Conservation (phyloP, 2,329 filamentous ascomycete species). For the Venturiaceae sp. region DNA sequence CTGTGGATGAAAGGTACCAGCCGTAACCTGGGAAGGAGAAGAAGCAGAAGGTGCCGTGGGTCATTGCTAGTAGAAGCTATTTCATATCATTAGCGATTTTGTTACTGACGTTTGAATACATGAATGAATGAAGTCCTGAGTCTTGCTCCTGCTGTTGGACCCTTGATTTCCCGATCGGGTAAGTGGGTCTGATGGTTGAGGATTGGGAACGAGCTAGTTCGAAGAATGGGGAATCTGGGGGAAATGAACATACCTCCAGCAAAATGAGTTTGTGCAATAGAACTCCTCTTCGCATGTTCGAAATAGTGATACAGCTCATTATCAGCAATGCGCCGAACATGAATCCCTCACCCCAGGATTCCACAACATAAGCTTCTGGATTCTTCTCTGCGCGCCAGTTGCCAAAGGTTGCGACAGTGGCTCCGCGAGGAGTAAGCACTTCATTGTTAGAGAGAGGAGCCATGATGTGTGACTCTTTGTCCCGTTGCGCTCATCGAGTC, state of each 20-base stretch:
- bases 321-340: conserved; percentile 21
- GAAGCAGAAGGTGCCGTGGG: conserved; percentile 47
- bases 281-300: conserved; percentile 38
- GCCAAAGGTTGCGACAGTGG: neutral
- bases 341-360: conserved; percentile 6
- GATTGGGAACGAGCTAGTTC: neutral
- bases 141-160: no score
- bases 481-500: neutral
- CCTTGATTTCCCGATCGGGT: neutral
- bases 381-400: conserved; percentile 3
- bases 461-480: neutral
- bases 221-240: neutral
- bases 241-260: conserved; percentile 28
- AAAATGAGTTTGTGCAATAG: conserved; percentile 41
- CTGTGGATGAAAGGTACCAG: conserved; percentile 54
- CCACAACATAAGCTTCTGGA: conserved; percentile 3
- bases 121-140: no score
- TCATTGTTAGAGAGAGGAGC: neutral
- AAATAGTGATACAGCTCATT: conserved; percentile 37
- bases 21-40: conserved; percentile 48
- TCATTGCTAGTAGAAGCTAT: conserved; percentile 44
- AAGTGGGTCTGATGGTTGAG: neutral
- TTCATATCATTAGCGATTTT: neutral
- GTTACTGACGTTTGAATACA: neutral
- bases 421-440: neutral